Evolutionary conservation across 768 basidiomycete species (phyloP).

Genomic region (Mycena latifolia): DNA sequence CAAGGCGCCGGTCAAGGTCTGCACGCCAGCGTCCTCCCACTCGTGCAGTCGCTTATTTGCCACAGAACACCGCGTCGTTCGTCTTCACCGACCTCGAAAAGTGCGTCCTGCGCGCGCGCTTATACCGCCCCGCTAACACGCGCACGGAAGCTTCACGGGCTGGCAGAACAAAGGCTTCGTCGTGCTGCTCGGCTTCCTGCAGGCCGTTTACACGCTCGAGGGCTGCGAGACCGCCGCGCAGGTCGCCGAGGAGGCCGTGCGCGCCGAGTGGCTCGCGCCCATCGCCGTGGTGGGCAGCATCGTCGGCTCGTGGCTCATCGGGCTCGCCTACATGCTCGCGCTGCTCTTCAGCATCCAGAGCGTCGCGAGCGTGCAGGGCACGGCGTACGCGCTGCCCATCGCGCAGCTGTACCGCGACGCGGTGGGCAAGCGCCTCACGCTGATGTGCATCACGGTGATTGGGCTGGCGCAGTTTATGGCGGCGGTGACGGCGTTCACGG

Average conservation of each 20-base stretch:
- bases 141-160: slow-evolving; percentile 61
- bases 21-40: neutral
- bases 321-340: slow-evolving; percentile 68
- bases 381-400: slow-evolving; percentile 68
- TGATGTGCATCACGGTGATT: slow-evolving; percentile 65
- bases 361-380: slow-evolving; percentile 61
- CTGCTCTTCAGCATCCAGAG: slow-evolving; percentile 69
- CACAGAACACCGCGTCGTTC: slow-evolving; percentile 63
- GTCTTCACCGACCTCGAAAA: slow-evolving; percentile 71
- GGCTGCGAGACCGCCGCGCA: slow-evolving; percentile 76
- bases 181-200: slow-evolving; percentile 68
- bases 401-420: slow-evolving; percentile 70
- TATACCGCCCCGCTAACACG: neutral
- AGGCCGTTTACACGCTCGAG: slow-evolving; percentile 71
- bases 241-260: slow-evolving; percentile 69
- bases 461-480: slow-evolving; percentile 66
- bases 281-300: slow-evolving; percentile 69
- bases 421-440: slow-evolving; percentile 57
- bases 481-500: slow-evolving; percentile 69
- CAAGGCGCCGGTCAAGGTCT: slow-evolving; percentile 68
- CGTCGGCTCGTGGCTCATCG: slow-evolving; percentile 68
- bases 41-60: neutral
- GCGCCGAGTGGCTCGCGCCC: slow-evolving; percentile 68
- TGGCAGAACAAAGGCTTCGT: slow-evolving; percentile 68
- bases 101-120: slow-evolving; percentile 43